phyloP scores from a whole-genome alignment of 2,329 filamentous ascomycete species.

The Pseudogymnoascus sp. region DNA sequence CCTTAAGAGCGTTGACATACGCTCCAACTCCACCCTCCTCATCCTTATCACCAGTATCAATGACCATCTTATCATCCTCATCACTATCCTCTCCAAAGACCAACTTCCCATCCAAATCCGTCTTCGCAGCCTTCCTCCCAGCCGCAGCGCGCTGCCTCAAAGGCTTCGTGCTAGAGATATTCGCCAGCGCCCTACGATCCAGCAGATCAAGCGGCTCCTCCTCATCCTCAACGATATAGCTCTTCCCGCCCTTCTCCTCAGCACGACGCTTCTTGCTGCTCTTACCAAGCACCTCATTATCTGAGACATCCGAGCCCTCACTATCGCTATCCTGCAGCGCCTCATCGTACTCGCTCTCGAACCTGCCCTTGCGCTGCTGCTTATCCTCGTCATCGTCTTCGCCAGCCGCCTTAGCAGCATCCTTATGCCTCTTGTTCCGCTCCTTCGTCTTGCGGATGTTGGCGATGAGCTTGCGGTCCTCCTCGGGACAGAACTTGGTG shows the following conservation, averaged over 20 bases:
- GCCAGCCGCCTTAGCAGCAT: constrained; percentile 52
- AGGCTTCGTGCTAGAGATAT: constrained; percentile 88
- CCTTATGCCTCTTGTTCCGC: constrained; percentile 83
- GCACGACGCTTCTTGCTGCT: constrained; percentile 36
- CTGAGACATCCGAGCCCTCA: constrained; percentile 57
- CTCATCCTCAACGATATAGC: constrained; percentile 90
- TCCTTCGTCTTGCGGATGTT: constrained; percentile 97
- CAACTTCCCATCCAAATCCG: constrained; percentile 73
- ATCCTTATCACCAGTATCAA: constrained; percentile 49
- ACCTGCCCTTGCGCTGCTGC: constrained; percentile 53
- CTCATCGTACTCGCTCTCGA: constrained; percentile 91
- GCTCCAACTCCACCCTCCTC: constrained; percentile 56
- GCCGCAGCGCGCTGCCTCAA: constrained; percentile 52
- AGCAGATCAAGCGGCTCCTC: constrained; percentile 93
- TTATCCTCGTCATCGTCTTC: constrained; percentile 51
- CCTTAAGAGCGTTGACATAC: constrained; percentile 63
- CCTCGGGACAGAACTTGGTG: constrained; percentile 74
- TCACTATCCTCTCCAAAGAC: constrained; percentile 59
- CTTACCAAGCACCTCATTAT: constrained; percentile 49
- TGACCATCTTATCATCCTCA: constrained; percentile 53
- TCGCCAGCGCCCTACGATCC: constrained; percentile 80
- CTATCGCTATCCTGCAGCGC: constrained; percentile 68
- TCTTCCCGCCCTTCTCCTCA: constrained; percentile 54
- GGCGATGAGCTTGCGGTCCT: constrained; percentile 80
- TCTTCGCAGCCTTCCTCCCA: constrained; percentile 53